A percentile compares a stretch with the other conserved stretches of the same genome.
Evolutionary conservation across 441 rosid genomes (phyloP).

Genomic region (Mallotus repandus): DNA sequence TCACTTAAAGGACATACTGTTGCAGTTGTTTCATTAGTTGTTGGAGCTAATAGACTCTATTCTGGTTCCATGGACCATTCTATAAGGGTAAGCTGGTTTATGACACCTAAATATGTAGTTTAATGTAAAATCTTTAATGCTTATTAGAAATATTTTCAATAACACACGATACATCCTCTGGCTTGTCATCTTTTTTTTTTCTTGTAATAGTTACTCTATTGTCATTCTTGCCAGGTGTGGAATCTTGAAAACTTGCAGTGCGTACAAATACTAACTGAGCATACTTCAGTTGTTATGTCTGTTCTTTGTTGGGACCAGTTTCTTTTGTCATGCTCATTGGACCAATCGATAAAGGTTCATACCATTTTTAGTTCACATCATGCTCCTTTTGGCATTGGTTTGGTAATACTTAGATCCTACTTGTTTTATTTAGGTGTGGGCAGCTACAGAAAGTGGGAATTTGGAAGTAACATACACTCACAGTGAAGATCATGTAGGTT

Average conservation of each 20-base stretch:
- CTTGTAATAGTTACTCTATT: slow-evolving; percentile 8
- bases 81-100: slow-evolving; percentile 52
- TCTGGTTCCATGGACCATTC: slow-evolving; percentile 96
- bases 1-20: slow-evolving; percentile 66
- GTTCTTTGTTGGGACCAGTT: slow-evolving; percentile 99
- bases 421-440: slow-evolving; percentile 72
- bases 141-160: not conserved
- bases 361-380: slow-evolving; percentile 2
- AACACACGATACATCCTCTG: not conserved
- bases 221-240: slow-evolving; percentile 65
- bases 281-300: slow-evolving; percentile 90
- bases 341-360: slow-evolving; percentile 83
- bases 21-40: slow-evolving; percentile 83
- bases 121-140: slow-evolving; percentile 11
- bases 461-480: slow-evolving; percentile 94
- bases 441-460: slow-evolving; percentile 83
- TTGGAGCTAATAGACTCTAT: slow-evolving; percentile 90
- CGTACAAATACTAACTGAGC: slow-evolving; percentile 76
- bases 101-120: not conserved
- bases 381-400: too few relatives aligned
- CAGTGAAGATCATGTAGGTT: slow-evolving; percentile 80
- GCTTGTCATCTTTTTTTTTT: not conserved
- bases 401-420: not conserved
- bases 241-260: slow-evolving; percentile 90
- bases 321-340: slow-evolving; percentile 95